These are phyloP conservation scores for Fragilariopsis cylindrus DNA, from an alignment of 108 stramenopile species.

Conservation along the genomic window DNA sequence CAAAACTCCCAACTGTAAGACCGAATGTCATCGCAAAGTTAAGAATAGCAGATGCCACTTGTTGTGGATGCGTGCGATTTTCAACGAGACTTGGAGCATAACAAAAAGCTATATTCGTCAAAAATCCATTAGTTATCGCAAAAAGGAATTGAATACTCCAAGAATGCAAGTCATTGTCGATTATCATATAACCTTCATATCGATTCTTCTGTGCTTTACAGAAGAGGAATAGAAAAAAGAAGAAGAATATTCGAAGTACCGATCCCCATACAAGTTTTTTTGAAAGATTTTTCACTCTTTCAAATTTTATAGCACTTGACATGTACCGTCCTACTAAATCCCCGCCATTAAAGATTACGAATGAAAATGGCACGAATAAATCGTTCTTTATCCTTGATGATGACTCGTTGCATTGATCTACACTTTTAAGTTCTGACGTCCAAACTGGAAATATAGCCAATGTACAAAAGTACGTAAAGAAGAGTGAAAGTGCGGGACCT, in stretches of 20 bases:
- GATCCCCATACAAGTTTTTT: slow-evolving; percentile 30
- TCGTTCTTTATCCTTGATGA: slow-evolving; percentile 40
- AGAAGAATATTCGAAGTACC: slow-evolving; percentile 20
- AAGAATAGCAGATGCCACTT: slow-evolving; percentile 43
- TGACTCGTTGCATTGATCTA: slow-evolving; percentile 24
- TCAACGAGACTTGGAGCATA: slow-evolving; percentile 30
- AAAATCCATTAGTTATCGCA: slow-evolving; percentile 48
- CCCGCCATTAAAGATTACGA: slow-evolving; percentile 54
- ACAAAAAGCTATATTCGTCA: slow-evolving; percentile 40
- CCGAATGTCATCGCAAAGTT: slow-evolving; percentile 45
- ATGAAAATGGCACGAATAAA: slow-evolving; percentile 48
- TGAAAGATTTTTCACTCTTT: slow-evolving; percentile 7
- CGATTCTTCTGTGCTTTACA: slow-evolving; percentile 25
- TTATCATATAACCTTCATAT: background rate
- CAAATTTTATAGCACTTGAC: slow-evolving; percentile 14
- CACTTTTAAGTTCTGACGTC: slow-evolving; percentile 44
- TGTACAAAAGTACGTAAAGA: slow-evolving; percentile 45
- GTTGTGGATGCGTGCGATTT: slow-evolving; percentile 25
- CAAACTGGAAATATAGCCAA: slow-evolving; percentile 60
- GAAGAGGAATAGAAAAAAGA: slow-evolving; percentile 36
- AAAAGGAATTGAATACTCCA: slow-evolving; percentile 36
- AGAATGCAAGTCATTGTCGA: slow-evolving; percentile 39
- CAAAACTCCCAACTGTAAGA: slow-evolving; percentile 41
- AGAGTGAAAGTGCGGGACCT: slow-evolving; percentile 32
- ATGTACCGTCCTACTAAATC: slow-evolving; percentile 51